These are phyloP conservation scores for Boechera stricta DNA, from an alignment of 345 rosid species.

Conservation along the genomic window DNA sequence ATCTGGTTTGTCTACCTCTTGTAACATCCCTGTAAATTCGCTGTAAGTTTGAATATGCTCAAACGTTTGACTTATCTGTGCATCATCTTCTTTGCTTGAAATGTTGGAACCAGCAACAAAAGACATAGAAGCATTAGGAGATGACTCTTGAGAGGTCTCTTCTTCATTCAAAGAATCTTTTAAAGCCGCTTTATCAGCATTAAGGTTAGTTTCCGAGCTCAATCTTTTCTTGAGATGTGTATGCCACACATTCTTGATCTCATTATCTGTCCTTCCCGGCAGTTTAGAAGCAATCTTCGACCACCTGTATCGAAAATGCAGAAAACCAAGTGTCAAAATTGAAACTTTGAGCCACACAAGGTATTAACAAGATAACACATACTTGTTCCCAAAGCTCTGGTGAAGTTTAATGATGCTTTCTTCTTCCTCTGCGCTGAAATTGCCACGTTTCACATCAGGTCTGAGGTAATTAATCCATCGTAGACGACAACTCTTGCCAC, in stretches of 20 bases:
- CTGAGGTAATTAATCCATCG: conserved; percentile 49
- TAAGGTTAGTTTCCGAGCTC: conserved; percentile 7
- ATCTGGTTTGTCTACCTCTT: conserved; percentile 77
- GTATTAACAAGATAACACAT: not conserved
- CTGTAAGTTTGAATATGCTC: conserved; percentile 27
- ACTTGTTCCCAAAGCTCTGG: conserved; percentile 47
- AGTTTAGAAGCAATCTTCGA: conserved; percentile 57
- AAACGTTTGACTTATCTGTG: conserved; percentile 16
- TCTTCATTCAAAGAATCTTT: conserved; percentile 35
- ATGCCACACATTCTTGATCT: conserved; percentile 65
- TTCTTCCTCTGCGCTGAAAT: conserved; percentile 47
- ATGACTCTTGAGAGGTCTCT: conserved; percentile 45
- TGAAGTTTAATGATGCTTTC: conserved; percentile 47
- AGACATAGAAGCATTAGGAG: conserved; percentile 48
- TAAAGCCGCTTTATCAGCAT: conserved; percentile 38
- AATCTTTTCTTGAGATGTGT: conserved; percentile 58
- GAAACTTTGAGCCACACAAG: conserved; percentile 25
- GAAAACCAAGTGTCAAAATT: conserved; percentile 9
- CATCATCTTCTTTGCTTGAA: conserved; percentile 34
- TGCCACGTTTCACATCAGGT: conserved; percentile 49
- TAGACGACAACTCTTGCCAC: conserved; percentile 50
- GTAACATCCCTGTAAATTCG: conserved; percentile 32
- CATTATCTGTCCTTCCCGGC: conserved; percentile 61
- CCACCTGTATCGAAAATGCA: conserved; percentile 49
- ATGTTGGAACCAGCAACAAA: conserved; percentile 50